Evolutionary conservation across 495 filamentous ascomycete species (phyloP), one percentile per base, ranked within the genome.

Genomic region (Tuber aestivum): DNA sequence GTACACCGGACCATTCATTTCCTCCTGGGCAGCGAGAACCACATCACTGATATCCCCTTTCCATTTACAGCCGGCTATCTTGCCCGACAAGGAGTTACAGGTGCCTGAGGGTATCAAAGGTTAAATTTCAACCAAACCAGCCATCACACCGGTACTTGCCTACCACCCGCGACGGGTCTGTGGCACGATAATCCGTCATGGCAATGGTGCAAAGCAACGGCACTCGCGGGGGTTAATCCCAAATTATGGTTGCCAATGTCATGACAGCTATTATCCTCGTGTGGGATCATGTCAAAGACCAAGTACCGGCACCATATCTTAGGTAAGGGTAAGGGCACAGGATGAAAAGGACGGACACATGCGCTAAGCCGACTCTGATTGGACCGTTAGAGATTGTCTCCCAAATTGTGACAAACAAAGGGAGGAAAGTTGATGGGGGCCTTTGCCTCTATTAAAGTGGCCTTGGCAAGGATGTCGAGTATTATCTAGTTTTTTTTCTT

Each of bases 381-480:
- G 56, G 56, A 18, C 56, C 56, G 5, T 65, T 65, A 35, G 56
- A 35, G 1, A 65, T 65, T 65, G 56, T 35, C 50, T 27, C 3
- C 56, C 56, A 65, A 65, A 65, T 65, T 65, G 27, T 14, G 56
- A 27, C 27, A 65, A 65, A 65, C 56, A 65, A 65, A 65, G 56
- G n/a, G 12, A 35, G 56, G 27, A 32, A 65, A 65, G 27, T 18
- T 35, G 56, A 65, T 65, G 56, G 56, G 56, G 56, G 56, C 14
- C 27, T 32, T 65, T 35, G 56, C 56, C 12, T 65, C 56, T 65
- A 35, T 65, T 65, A 65, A 27, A 65, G 32, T 65, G 56, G 27
- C 27, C 56, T 65, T 65, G 56, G 56, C 56, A 65, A 35, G 56
- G 56, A 65, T 65, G 56, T 35, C 32, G 14, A 65, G 12, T 20